Percentiles rank a stretch among this genome's conserved stretches.
These are phyloP conservation scores for Coemansia javaensis DNA, from an alignment of 192 early-diverging fungal genomes.

Conservation along the genomic window DNA sequence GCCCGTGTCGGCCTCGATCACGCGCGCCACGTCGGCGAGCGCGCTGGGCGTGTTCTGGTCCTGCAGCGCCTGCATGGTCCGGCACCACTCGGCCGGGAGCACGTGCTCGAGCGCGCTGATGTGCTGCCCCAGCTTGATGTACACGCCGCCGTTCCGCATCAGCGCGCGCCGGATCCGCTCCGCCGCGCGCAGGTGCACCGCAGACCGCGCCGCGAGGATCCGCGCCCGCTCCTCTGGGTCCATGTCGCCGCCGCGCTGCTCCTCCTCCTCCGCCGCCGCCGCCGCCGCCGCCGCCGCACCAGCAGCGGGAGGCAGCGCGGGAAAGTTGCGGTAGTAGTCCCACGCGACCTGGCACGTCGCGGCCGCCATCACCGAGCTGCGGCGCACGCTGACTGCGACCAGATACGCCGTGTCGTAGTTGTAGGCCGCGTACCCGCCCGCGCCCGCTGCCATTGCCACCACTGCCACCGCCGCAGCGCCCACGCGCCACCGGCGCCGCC, in stretches of 20 bases:
- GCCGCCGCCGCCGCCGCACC: too few species aligned
- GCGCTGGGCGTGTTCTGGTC: conserved; percentile 77
- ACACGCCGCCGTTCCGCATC: conserved; percentile 71
- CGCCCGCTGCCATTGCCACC: too few species aligned
- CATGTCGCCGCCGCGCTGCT: too few species aligned
- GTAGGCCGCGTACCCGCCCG: conserved; percentile 16
- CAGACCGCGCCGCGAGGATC: conserved; percentile 18
- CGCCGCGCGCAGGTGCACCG: conserved; percentile 66
- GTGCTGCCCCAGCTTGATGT: conserved; percentile 89
- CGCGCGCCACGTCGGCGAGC: conserved; percentile 60
- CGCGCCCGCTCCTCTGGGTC: conserved; percentile 9
- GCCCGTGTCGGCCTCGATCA: conserved; percentile 69
- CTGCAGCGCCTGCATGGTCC: conserved; percentile 75
- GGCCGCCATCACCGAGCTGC: conserved; percentile 33
- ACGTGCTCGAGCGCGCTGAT: conserved; percentile 77
- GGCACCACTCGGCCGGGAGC: conserved; percentile 85
- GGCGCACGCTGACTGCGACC: conserved; percentile 20
- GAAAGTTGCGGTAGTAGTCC: conserved; percentile 51
- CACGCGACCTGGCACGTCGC: conserved; percentile 34
- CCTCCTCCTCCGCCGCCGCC: too few species aligned
- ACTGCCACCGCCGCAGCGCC: conserved; percentile 1
- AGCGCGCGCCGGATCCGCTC: conserved; percentile 59
- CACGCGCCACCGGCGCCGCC: conserved; percentile 9
- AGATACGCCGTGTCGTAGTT: conserved; percentile 46
- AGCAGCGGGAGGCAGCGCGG: conserved; percentile 21